Percentiles rank a stretch among this genome's conserved stretches.
Evolutionary conservation across 495 filamentous ascomycete species (phyloP).

Genomic region (Annulohypoxylon moriforme): DNA sequence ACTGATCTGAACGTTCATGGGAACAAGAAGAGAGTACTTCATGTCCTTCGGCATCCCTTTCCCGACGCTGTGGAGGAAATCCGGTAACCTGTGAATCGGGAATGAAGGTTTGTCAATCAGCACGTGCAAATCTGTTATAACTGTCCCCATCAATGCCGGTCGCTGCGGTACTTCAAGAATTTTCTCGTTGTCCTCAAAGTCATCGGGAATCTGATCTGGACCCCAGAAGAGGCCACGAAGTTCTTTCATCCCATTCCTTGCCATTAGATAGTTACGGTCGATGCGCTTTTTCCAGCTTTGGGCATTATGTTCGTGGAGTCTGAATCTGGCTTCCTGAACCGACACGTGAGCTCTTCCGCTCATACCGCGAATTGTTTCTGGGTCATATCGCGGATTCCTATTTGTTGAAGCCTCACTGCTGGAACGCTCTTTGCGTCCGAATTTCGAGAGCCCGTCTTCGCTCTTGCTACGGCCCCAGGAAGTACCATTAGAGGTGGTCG

Average conservation of each 20-base stretch:
- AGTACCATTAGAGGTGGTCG: constrained; percentile 43
- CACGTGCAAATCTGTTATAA: constrained; percentile 87
- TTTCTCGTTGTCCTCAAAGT: constrained; percentile 82
- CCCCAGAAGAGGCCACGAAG: constrained; percentile 85
- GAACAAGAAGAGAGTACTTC: constrained; percentile 87
- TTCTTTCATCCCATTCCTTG: constrained; percentile 80
- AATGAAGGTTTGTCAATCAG: constrained; percentile 94
- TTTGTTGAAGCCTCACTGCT: constrained; percentile 50
- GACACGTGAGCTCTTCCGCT: constrained; percentile 76
- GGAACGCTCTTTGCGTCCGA: constrained; percentile 62
- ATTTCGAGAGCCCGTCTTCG: constrained; percentile 47
- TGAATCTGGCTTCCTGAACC: constrained; percentile 76
- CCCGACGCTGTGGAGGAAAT: constrained; percentile 86
- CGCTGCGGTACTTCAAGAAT: constrained; percentile 89
- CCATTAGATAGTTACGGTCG: constrained; percentile 74
- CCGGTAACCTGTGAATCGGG: constrained; percentile 78
- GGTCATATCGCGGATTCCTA: constrained; percentile 72
- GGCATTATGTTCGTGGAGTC: constrained; percentile 82
- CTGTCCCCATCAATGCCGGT: constrained; percentile 81
- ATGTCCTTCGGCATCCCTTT: constrained; percentile 96
- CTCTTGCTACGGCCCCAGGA: constrained; percentile 59
- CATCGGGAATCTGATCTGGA: constrained; percentile 80
- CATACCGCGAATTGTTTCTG: constrained; percentile 74
- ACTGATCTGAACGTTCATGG: constrained; percentile 87
- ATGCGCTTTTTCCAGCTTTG: constrained; percentile 94